Percentiles rank a stretch among this genome's conserved stretches.
These are phyloP conservation scores for Rhizopus delemar DNA, from an alignment of 371 early-diverging fungal genomes.

Conservation along the genomic window DNA sequence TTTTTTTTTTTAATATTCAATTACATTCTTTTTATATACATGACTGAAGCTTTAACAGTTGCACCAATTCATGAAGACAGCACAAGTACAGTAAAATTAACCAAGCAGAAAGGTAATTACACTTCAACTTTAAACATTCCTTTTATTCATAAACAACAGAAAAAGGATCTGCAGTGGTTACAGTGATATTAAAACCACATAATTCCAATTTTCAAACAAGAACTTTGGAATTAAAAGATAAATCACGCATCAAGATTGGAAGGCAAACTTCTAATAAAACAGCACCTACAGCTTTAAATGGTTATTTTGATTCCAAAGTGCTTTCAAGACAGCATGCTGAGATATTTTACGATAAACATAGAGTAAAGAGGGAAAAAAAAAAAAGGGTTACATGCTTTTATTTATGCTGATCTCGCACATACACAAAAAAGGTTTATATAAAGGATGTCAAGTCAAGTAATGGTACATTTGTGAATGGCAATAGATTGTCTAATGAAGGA, in stretches of 20 bases:
- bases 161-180: slow-evolving; percentile 4
- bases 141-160: background rate
- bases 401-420: background rate
- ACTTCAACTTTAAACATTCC: too few relatives aligned
- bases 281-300: slow-evolving; percentile 68
- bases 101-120: background rate
- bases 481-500: slow-evolving; percentile 71
- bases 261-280: slow-evolving; percentile 72
- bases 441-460: slow-evolving; percentile 83
- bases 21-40: too few relatives aligned
- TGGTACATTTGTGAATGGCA: slow-evolving; percentile 86
- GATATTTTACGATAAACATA: slow-evolving; percentile 70
- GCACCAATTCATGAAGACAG: background rate
- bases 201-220: slow-evolving; percentile 67
- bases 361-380: slow-evolving; percentile 41
- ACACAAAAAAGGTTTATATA: slow-evolving; percentile 58
- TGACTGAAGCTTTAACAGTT: background rate
- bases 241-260: slow-evolving; percentile 66
- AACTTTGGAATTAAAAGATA: slow-evolving; percentile 61
- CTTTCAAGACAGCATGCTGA: slow-evolving; percentile 84
- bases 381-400: background rate
- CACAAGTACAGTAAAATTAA: background rate
- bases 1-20: too few relatives aligned
- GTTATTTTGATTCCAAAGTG: slow-evolving; percentile 88
- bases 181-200: slow-evolving; percentile 62